Evolutionary conservation across 1,284 basidiomycete genomes (phyloP), one percentile per base, ranked within the genome.

Genomic region (Cystobasidium slooffiae): DNA sequence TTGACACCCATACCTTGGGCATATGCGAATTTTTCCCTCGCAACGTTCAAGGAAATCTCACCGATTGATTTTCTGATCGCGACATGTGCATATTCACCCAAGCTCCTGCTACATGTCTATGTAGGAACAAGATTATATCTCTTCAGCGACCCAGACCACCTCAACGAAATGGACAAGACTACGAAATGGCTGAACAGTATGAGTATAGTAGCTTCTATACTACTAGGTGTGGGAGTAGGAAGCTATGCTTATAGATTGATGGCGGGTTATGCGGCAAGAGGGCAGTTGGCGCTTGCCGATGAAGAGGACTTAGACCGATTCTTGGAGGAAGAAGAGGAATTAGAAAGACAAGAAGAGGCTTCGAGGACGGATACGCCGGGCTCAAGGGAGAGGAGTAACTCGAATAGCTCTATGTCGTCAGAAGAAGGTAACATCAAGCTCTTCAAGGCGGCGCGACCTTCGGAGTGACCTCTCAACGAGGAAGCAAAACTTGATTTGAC

Each of bases 11-110:
- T 93, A 80, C 91, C 91, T 0, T 81, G 76, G 66, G 75, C 20
- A 90, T 93, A 92, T 79, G 88, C 89, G 16, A 93, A 92, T 77
- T 84, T 88, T 0, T 83, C 92, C 14, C 91, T 93, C 79, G 88
- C 91, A 22, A 90, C 89, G 22, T 90, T 93, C 73, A 85, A 88
- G 78, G 84, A 89, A 6, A 91, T 93, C 9, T 84, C 87, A 1
- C 80, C 92, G 1, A 87, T 86, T 84, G 90, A 93, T 82, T 93
- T 93, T 81, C 83, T 88, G 56, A 79, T 88, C 16, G 92, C 92
- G 2, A 93, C 81, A 0, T 72, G 82, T 75, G 78, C 39, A 88
- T 78, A 85, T 88, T 47, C 87, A 61, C 91, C 91, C 18, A 91
- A 89, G 80, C 82, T 90, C 7, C 82, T 89, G 46, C 84, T 93